phyloP scores from a whole-genome alignment of 257 asterid genomes.

The Solanum megistacrolobum region DNA sequence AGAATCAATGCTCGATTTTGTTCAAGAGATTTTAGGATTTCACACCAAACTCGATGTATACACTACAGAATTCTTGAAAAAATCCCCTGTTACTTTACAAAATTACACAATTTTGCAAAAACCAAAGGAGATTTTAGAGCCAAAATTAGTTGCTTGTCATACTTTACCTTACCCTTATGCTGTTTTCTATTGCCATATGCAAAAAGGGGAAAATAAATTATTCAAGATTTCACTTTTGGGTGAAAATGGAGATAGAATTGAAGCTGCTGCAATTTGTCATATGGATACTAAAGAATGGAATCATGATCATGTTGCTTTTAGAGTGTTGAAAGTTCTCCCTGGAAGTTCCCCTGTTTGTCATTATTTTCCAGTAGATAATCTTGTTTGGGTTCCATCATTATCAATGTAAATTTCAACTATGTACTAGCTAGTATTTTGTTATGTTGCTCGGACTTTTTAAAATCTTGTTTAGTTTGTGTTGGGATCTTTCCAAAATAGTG shows the following conservation, averaged over 20 bases:
- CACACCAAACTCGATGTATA: constrained; percentile 21
- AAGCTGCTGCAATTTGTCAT: constrained; percentile 70
- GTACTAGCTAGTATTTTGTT: not conserved
- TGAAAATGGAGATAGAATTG: constrained; percentile 54
- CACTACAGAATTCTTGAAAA: constrained; percentile 33
- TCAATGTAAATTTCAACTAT: not conserved
- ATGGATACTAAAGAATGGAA: constrained; percentile 76
- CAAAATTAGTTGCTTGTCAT: constrained; percentile 53
- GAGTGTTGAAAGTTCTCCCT: constrained; percentile 40
- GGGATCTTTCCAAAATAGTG: not conserved
- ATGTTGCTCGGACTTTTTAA: not conserved
- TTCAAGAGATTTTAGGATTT: constrained; percentile 16
- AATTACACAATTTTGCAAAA: constrained; percentile 42
- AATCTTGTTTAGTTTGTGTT: not conserved
- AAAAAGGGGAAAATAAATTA: constrained; percentile 39
- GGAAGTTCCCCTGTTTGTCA: constrained; percentile 74
- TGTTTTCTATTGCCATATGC: constrained; percentile 70
- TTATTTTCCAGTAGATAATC: constrained; percentile 62
- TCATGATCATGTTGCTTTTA: constrained; percentile 54
- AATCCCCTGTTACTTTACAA: constrained; percentile 26
- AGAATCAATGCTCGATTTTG: constrained; percentile 60
- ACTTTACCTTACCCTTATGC: constrained; percentile 76
- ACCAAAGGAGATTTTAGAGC: constrained; percentile 21
- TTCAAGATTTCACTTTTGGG: constrained; percentile 45
- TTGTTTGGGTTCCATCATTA: constrained; percentile 43